phyloP scores from a whole-genome alignment of 208 protist genomes.

The Leishmania guyanensis region DNA sequence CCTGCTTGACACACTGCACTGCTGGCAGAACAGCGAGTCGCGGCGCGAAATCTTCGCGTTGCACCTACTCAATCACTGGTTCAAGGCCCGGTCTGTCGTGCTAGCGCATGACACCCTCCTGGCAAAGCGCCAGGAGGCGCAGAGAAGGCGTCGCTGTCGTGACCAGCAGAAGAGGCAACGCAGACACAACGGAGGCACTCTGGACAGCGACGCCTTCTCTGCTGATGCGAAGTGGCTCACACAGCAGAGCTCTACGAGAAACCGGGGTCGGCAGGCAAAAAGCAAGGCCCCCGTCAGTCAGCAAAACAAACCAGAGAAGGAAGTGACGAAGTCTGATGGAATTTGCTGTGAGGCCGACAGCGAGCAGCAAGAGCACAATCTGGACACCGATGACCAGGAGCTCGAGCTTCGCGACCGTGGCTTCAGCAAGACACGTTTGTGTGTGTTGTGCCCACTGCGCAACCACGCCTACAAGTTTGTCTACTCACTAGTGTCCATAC shows the following conservation, averaged over 20 bases:
- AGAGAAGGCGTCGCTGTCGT: conserved; percentile 3
- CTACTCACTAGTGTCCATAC: conserved; percentile 76
- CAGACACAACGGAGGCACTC: conserved; percentile 1
- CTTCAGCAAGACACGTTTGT: conserved; percentile 92
- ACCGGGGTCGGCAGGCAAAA: not conserved
- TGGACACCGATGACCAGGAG: conserved; percentile 42
- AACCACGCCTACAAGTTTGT: conserved; percentile 92
- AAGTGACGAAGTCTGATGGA: not conserved
- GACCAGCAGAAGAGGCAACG: conserved; percentile 9
- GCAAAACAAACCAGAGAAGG: not conserved
- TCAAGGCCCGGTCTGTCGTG: conserved; percentile 77
- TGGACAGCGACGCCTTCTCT: not conserved
- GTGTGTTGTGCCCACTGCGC: conserved; percentile 94
- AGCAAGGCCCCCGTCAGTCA: not conserved
- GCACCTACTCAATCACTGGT: conserved; percentile 89
- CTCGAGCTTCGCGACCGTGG: conserved; percentile 93
- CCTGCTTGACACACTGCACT: conserved; percentile 70
- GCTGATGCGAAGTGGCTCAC: not conserved
- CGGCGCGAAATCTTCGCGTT: conserved; percentile 71
- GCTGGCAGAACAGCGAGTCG: conserved; percentile 74
- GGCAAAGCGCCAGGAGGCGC: conserved; percentile 17
- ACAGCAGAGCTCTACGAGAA: not conserved
- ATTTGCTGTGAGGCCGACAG: conserved; percentile 1
- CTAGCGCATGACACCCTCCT: conserved; percentile 76
- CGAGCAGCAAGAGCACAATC: conserved; percentile 25